phyloP scores from a whole-genome alignment of 2,329 filamentous ascomycete genomes.

The Huntiella moniliformis region DNA sequence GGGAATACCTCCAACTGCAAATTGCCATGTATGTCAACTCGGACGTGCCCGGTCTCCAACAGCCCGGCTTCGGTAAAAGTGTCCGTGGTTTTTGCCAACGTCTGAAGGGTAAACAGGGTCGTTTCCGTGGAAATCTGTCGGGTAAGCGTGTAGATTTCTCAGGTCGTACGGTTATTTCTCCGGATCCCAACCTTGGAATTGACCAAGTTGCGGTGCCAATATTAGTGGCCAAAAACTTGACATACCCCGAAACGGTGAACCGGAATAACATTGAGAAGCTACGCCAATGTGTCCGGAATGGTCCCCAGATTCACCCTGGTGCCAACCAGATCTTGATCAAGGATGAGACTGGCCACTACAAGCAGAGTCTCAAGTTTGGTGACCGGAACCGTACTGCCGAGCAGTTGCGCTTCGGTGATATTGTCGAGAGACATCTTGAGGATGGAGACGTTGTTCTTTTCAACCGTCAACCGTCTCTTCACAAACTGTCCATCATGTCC shows the following conservation, averaged over 20 bases:
- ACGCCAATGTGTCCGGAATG: constrained; percentile 52
- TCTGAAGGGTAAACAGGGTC: constrained; percentile 90
- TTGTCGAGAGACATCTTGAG: constrained; percentile 85
- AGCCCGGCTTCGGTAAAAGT: constrained; percentile 68
- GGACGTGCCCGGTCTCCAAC: constrained; percentile 80
- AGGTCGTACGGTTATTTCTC: constrained; percentile 90
- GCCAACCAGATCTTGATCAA: constrained; percentile 68
- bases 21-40: constrained; percentile 98
- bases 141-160: constrained; percentile 99
- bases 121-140: constrained; percentile 89
- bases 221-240: constrained; percentile 88
- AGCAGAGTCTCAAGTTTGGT: constrained; percentile 57
- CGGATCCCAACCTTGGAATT: constrained; percentile 83
- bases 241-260: constrained; percentile 79
- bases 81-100: constrained; percentile 90
- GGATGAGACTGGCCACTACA: constrained; percentile 43
- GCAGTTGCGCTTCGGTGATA: constrained; percentile 61
- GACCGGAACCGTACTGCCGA: constrained; percentile 53
- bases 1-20: constrained; percentile 91
- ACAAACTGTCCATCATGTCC: constrained; percentile 96
- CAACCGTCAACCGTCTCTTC: constrained; percentile 91
- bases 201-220: constrained; percentile 85
- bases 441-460: constrained; percentile 94
- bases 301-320: constrained; percentile 64
- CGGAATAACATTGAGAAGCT: constrained; percentile 74